Percentiles rank a stretch among this genome's conserved stretches.
Evolutionary conservation across 257 asterid genomes (phyloP).

Genomic region (Primulina tabacum): DNA sequence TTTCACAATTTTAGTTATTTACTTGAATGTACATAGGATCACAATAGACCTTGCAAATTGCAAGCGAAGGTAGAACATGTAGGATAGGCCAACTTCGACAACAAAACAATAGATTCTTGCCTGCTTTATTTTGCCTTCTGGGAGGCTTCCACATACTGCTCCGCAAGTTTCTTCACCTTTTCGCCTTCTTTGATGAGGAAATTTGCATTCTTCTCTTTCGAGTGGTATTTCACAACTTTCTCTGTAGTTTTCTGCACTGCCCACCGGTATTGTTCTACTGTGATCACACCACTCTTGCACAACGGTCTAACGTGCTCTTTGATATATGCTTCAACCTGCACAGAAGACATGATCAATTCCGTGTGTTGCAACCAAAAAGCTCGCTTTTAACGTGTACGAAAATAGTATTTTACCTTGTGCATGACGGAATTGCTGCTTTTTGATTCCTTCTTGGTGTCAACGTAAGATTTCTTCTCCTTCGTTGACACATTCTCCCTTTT

Average conservation of each 20-base stretch:
- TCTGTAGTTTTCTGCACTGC: constrained; percentile 92
- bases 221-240: constrained; percentile 90
- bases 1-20: neutral
- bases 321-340: constrained; percentile 88
- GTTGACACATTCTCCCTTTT: constrained; percentile 32
- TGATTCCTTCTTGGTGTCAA: constrained; percentile 38
- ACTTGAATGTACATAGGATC: neutral
- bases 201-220: constrained; percentile 79
- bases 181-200: constrained; percentile 97
- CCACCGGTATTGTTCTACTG: constrained; percentile 88
- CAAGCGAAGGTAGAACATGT: neutral
- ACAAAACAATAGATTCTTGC: constrained; percentile 3
- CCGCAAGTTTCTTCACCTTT: constrained; percentile 89
- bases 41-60: neutral
- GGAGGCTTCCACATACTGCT: constrained; percentile 79
- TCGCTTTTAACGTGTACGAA: neutral
- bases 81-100: neutral
- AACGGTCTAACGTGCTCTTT: constrained; percentile 94
- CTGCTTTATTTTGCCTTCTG: constrained; percentile 41
- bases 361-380: neutral
- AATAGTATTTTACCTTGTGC: constrained; percentile 41
- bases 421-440: constrained; percentile 34
- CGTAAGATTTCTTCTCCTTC: constrained; percentile 40
- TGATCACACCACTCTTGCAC: constrained; percentile 94
- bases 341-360: constrained; percentile 3